Evolutionary conservation across 805 yeast species (phyloP).

Genomic region (Zygosaccharomyces gambellarensis): DNA sequence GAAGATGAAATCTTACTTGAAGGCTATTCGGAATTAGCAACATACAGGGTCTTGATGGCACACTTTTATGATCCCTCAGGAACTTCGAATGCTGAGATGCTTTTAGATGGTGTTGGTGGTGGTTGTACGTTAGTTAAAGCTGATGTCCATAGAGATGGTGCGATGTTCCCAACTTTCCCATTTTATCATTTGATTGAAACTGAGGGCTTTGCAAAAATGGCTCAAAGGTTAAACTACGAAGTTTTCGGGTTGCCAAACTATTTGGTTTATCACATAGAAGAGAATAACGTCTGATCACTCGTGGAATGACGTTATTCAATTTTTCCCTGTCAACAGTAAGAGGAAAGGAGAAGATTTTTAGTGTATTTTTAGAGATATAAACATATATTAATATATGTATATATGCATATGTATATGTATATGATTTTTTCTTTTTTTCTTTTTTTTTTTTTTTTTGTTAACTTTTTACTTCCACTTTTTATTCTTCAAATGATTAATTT

Average conservation of each 20-base stretch:
- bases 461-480: neutral
- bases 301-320: no score
- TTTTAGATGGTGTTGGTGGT: conserved; percentile 96
- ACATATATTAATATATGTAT: neutral
- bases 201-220: conserved; percentile 98
- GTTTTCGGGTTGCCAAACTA: conserved; percentile 93
- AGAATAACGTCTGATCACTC: conserved; percentile 35
- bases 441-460: no score
- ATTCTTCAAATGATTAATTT: neutral
- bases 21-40: conserved; percentile 89
- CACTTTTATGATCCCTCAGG: conserved; percentile 68
- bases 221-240: conserved; percentile 85
- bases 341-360: neutral
- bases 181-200: conserved; percentile 95
- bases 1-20: conserved; percentile 94
- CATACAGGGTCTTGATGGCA: conserved; percentile 94
- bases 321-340: neutral
- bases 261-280: conserved; percentile 86
- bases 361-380: conserved; percentile 3
- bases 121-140: conserved; percentile 95
- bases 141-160: conserved; percentile 98
- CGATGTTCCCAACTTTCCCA: conserved; percentile 98
- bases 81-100: conserved; percentile 62
- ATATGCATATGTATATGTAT: neutral
- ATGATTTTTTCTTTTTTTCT: no score